Evolutionary conservation across 1,139 yeast species (phyloP).

Genomic region (Sugiyamaella castrensis): DNA sequence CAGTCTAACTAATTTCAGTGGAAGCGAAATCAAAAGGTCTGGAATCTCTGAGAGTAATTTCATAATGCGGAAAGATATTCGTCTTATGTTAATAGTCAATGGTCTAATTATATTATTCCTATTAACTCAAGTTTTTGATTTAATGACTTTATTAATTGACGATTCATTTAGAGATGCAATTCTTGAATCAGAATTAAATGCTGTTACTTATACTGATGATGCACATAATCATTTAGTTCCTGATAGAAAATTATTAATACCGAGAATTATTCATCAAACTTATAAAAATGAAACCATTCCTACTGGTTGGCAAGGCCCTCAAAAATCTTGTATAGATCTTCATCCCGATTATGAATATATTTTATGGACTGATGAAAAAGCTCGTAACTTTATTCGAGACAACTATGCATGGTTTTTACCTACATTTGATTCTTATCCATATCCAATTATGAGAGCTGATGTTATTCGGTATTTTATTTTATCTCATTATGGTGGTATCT

Average conservation of each 20-base stretch:
- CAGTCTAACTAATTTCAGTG: too few relatives aligned
- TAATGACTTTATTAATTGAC: slow-evolving; percentile 71
- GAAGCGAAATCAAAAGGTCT: too few relatives aligned
- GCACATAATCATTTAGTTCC: slow-evolving; percentile 16
- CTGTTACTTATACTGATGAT: slow-evolving; percentile 21
- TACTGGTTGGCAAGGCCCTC: slow-evolving; percentile 74
- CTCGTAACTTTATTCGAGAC: slow-evolving; percentile 70
- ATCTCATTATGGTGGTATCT: slow-evolving; percentile 80
- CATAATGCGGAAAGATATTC: slow-evolving; percentile 31
- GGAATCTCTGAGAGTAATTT: neutral
- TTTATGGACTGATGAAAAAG: slow-evolving; percentile 80
- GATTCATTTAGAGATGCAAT: slow-evolving; percentile 65
- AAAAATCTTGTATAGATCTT: slow-evolving; percentile 64
- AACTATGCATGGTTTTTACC: slow-evolving; percentile 81
- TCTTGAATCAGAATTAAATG: slow-evolving; percentile 52
- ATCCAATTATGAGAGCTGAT: slow-evolving; percentile 85
- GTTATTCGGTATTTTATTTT: slow-evolving; percentile 86
- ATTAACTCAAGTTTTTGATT: slow-evolving; percentile 64
- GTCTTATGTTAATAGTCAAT: slow-evolving; percentile 31
- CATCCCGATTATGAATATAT: slow-evolving; percentile 87
- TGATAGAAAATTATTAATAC: slow-evolving; percentile 47
- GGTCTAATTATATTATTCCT: slow-evolving; percentile 50
- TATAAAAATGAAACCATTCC: slow-evolving; percentile 77
- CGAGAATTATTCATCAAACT: slow-evolving; percentile 89
- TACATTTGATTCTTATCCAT: slow-evolving; percentile 73